Conservation (phyloP, 2,329 filamentous ascomycete species). For the Didymellaceae sp. region DNA sequence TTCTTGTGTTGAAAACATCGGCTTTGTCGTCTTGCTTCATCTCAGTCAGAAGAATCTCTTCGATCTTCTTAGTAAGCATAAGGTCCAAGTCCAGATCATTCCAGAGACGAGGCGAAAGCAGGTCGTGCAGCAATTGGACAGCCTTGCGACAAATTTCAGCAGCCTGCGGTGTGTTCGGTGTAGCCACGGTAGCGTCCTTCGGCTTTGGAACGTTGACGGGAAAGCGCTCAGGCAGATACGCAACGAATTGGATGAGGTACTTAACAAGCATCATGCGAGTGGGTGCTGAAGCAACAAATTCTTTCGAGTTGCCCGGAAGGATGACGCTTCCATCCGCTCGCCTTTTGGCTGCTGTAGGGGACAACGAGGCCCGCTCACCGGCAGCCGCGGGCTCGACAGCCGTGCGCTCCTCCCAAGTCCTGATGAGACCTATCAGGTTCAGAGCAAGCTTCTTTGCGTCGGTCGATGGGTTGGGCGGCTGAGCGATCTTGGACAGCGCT, state of each 20-base stretch:
- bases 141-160: conserved; percentile 87
- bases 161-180: conserved; percentile 55
- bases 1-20: conserved; percentile 81
- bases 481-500: conserved; percentile 85
- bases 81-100: conserved; percentile 84
- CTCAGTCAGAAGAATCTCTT: conserved; percentile 82
- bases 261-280: conserved; percentile 85
- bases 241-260: conserved; percentile 95
- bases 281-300: conserved; percentile 54
- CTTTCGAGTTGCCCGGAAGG: conserved; percentile 59
- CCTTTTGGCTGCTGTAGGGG: conserved; percentile 73
- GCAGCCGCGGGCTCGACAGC: conserved; percentile 62
- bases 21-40: conserved; percentile 55
- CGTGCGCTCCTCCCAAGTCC: conserved; percentile 88
- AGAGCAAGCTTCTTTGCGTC: conserved; percentile 92
- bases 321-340: conserved; percentile 71
- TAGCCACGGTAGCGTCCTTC: conserved; percentile 47
- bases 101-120: conserved; percentile 89
- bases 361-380: conserved; percentile 62
- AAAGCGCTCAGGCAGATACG: conserved; percentile 84
- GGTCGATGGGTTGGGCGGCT: conserved; percentile 80
- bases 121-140: conserved; percentile 78
- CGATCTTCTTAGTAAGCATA: conserved; percentile 86
- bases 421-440: conserved; percentile 88
- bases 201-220: conserved; percentile 62